These are phyloP conservation scores for Mediolabrus comicus DNA, from an alignment of 108 stramenopile species.

Conservation along the genomic window DNA sequence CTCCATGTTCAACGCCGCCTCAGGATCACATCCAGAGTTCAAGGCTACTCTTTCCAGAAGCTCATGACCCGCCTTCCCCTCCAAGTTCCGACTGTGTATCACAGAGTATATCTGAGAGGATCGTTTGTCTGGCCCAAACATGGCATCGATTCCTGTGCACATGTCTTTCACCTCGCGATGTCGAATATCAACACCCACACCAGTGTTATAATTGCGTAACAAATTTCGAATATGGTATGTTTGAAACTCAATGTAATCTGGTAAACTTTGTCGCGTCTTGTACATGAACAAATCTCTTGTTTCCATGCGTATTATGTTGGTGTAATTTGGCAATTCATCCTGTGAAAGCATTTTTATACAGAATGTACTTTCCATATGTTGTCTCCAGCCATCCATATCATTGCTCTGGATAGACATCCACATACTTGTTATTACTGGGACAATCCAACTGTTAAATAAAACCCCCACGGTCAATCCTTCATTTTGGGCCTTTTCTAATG, in stretches of 20 bases:
- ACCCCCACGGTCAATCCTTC: constrained; percentile 17
- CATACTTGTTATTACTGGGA: constrained; percentile 26
- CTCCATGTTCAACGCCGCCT: constrained; percentile 41
- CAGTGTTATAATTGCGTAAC: constrained; percentile 36
- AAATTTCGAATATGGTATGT: constrained; percentile 23
- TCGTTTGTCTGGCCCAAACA: constrained; percentile 12
- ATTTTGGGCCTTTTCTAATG: constrained; percentile 36
- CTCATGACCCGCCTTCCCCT: neutral
- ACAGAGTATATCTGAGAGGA: constrained; percentile 5
- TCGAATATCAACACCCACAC: constrained; percentile 1
- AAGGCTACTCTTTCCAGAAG: neutral
- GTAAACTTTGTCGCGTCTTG: neutral
- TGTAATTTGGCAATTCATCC: constrained; percentile 2
- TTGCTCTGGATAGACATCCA: constrained; percentile 33
- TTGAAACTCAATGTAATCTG: constrained; percentile 35
- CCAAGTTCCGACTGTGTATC: constrained; percentile 16
- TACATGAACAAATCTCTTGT: constrained; percentile 31
- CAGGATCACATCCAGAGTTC: constrained; percentile 31
- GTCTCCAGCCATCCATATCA: constrained; percentile 17
- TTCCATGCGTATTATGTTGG: constrained; percentile 9
- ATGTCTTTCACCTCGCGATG: constrained; percentile 6
- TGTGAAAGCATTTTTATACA: constrained; percentile 25
- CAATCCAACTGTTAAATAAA: constrained; percentile 26
- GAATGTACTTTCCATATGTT: constrained; percentile 20
- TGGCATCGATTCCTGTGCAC: constrained; percentile 6